Evolutionary conservation across 2,329 filamentous ascomycete genomes (phyloP), one percentile per base, ranked within the genome.

Genomic region (Aspergillus unguis): DNA sequence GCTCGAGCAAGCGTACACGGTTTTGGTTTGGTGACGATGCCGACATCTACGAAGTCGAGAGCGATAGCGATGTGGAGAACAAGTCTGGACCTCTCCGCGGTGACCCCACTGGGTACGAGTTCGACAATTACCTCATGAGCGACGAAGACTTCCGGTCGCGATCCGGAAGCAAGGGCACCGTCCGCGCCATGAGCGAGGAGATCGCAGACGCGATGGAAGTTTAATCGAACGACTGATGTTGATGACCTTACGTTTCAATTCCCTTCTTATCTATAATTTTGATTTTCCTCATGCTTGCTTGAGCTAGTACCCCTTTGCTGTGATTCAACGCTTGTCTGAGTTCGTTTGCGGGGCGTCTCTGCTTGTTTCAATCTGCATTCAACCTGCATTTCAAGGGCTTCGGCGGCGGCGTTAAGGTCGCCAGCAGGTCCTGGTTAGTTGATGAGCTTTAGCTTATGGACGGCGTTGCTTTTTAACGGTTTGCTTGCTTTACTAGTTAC

Each of bases 1-100:
- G 85, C 33, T 86, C 86, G 6, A 83, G 83, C 63, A 96, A 96
- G 76, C 86, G 92, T 43, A 90, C 90, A 10, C 83, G 82, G 56
- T 96, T 90, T 71, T 96, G 92, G 92, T 81, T 96, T 3, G 90
- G 91, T 38, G 85, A 90, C 56, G 79, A 75, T 36, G 76, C 79
- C 3, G 71, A 72, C 35, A 65, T 17, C 17, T 17, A 17, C 17
- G 17, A 17, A 17, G 17, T 74, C 48, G 65, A 74, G 38, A 68
- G 74, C 8, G 72, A 74, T 31, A 70, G 68, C 47, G 72, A 75
- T 45, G 73, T 71, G 57, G 70, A 73, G 11, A 53, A 55, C 31
- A 45, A 50, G 26, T 37, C 59, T 3, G 17, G 17, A 17, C 60
- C 59, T 3, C 59, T 55, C 23, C 54, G 58, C 1, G 28, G 57